Base-by-base conservation (phyloP, 225 moss, liverwort and hornwort species). In the Pseudisothecium myosuroides region DNA sequence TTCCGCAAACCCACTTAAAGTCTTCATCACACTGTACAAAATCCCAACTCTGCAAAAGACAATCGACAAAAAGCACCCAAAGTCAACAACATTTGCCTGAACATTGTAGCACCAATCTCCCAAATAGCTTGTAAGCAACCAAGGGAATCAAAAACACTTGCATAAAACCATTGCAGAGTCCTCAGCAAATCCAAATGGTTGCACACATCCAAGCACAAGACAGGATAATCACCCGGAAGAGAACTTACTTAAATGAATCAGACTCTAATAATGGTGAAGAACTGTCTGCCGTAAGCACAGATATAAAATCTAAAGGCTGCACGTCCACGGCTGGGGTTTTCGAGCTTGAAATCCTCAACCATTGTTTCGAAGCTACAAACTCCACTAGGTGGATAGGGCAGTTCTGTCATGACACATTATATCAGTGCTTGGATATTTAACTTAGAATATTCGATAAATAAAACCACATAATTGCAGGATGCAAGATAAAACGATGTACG, bases 361-460 rank as follows among this genome's bases (percentile, higher is more conserved):
- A 97, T 84, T 95, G 94, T 85, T 93, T 96, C 14, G 95, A 96
- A 66, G 88, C 96, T 41, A 94, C 95, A 83, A 96, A 96, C 92
- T 99, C 96, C 94, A 96, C 93, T 92, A 97, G 92, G 83, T 96
- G 96, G 76, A 94, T 90, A 87, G 99, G 97, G 94, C 97, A 97
- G 92, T 96, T 91, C 92, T 92, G 92, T 82, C 85, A 87, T 64
- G 75, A 87, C 86, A 87, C 34, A 83, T 37, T 60, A 62, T 63
- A 84, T 91, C 74, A 93, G 91, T 47, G 47, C 68, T 55, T 13
- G 63, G 17, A 60, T 59, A 39, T 24, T 88, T 69, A 61, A 69
- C 31, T 58, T 39, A 29, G 12, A 73, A 52, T 55, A 49, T 34
- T 82, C 60, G 22, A 85, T 72, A 22, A 75, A 56, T 41, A 74